Percentiles rank a stretch among this genome's conserved stretches.
phyloP scores from a whole-genome alignment of 1,284 basidiomycete genomes.

The Clitocybe nebularis region DNA sequence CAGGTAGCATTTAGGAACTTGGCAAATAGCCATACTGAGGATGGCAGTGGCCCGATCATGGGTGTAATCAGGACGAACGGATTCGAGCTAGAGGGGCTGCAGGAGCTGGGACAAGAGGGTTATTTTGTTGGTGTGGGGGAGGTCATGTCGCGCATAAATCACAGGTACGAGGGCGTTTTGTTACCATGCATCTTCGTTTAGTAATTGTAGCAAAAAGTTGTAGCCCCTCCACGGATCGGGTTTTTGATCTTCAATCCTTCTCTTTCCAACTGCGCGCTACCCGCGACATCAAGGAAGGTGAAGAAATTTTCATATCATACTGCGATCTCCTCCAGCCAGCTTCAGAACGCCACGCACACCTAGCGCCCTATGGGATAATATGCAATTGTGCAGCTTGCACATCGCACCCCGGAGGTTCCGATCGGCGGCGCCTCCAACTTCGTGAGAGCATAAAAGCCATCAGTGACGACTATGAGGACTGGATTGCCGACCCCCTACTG shows the following conservation, averaged over 20 bases:
- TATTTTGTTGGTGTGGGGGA: constrained; percentile 20
- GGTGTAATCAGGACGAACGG: constrained; percentile 23
- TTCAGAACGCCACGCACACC: constrained; percentile 16
- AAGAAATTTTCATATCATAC: constrained; percentile 24
- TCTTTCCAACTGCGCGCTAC: constrained; percentile 21
- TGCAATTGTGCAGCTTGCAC: constrained; percentile 18
- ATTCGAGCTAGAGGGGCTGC: constrained; percentile 15
- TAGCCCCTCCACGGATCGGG: constrained; percentile 20
- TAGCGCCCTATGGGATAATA: constrained; percentile 17
- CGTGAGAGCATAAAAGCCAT: constrained; percentile 14
- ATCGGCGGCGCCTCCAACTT: constrained; percentile 13
- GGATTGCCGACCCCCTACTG: constrained; percentile 15
- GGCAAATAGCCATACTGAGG: constrained; percentile 17
- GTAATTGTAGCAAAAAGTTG: constrained; percentile 16
- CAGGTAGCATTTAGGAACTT: constrained; percentile 17
- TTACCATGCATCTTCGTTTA: background rate
- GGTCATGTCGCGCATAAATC: constrained; percentile 24
- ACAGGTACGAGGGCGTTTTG: constrained; percentile 17
- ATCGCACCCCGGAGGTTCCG: constrained; percentile 11
- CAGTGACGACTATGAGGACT: constrained; percentile 11
- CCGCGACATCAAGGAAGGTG: constrained; percentile 19
- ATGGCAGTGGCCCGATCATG: constrained; percentile 19
- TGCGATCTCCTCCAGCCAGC: constrained; percentile 14
- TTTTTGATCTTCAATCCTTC: constrained; percentile 21
- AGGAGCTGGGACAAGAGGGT: constrained; percentile 7